Evolutionary conservation across 345 rosid species (phyloP).

Genomic region (Salix dunnii): DNA sequence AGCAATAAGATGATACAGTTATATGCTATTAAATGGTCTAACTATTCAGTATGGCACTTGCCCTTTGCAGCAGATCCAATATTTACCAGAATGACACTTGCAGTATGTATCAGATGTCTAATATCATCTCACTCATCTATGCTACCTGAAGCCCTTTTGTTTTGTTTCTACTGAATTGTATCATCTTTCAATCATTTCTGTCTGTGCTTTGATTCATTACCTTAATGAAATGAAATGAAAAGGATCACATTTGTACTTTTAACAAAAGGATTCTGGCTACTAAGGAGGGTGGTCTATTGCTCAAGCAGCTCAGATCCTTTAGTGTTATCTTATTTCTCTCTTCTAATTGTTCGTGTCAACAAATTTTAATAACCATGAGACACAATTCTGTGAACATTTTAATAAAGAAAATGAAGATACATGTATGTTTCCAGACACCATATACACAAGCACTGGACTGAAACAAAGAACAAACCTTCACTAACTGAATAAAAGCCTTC

Average conservation of each 20-base stretch:
- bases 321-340: background rate
- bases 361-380: background rate
- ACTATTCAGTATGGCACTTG: background rate
- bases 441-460: background rate
- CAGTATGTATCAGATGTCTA: background rate
- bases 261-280: background rate
- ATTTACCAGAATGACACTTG: background rate
- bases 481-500: slow-evolving; percentile 84
- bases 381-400: background rate
- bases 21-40: background rate
- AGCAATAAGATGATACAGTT: background rate
- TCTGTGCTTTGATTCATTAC: background rate
- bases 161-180: background rate
- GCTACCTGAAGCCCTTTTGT: background rate
- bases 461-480: slow-evolving; percentile 51
- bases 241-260: background rate
- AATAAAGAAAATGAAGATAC: background rate
- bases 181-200: too few species aligned
- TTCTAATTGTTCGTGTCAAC: background rate
- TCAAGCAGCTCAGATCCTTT: background rate
- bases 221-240: background rate
- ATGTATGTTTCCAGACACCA: background rate
- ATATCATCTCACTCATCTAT: background rate
- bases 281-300: background rate
- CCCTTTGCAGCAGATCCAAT: background rate